These are phyloP conservation scores for Phytophthora fragariaefolia DNA, from an alignment of 352 stramenopile genomes.

Conservation along the genomic window DNA sequence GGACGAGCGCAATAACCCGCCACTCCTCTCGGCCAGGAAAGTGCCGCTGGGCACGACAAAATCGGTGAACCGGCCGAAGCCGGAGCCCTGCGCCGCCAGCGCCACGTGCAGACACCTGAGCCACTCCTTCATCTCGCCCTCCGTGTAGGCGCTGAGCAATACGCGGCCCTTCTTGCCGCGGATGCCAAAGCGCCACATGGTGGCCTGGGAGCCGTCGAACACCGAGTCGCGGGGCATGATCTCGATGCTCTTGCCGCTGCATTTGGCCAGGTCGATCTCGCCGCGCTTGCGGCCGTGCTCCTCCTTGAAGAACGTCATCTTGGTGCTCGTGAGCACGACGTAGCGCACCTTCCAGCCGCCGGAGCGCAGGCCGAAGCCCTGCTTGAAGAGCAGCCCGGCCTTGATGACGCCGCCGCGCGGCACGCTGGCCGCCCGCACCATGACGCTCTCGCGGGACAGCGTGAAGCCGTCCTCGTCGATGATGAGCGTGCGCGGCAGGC, in stretches of 20 bases:
- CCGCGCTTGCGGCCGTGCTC: slow-evolving; percentile 72
- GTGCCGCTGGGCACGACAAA: slow-evolving; percentile 71
- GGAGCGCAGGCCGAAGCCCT: slow-evolving; percentile 58
- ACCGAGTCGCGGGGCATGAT: slow-evolving; percentile 85
- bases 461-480: slow-evolving; percentile 76
- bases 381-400: slow-evolving; percentile 76
- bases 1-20: slow-evolving; percentile 64
- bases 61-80: slow-evolving; percentile 71
- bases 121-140: slow-evolving; percentile 88
- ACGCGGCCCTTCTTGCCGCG: slow-evolving; percentile 68
- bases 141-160: slow-evolving; percentile 77
- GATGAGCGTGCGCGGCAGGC: slow-evolving; percentile 63
- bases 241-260: slow-evolving; percentile 70
- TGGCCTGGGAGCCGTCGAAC: slow-evolving; percentile 75
- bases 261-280: slow-evolving; percentile 78
- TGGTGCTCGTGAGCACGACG: slow-evolving; percentile 67
- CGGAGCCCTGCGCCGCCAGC: slow-evolving; percentile 53
- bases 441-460: slow-evolving; percentile 57
- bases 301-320: slow-evolving; percentile 77
- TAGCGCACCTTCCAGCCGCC: slow-evolving; percentile 85
- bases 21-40: slow-evolving; percentile 63
- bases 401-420: slow-evolving; percentile 62
- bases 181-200: slow-evolving; percentile 86
- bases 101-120: slow-evolving; percentile 80
- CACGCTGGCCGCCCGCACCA: slow-evolving; percentile 50